Base-by-base conservation (phyloP, 345 rosid genomes). In the Aurinia saxatilis region DNA sequence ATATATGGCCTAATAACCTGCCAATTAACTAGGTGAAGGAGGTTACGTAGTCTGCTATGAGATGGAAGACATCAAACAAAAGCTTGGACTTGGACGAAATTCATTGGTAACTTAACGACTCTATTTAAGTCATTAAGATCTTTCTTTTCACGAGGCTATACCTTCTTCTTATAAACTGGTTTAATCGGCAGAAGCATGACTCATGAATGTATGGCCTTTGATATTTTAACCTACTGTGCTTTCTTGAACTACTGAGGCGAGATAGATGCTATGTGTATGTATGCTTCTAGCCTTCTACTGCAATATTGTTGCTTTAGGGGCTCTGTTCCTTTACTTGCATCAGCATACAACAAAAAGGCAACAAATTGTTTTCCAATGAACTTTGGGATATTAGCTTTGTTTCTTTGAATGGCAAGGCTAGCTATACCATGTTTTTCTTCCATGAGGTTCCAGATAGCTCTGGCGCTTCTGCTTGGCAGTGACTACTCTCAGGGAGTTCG, bases 31-130 rank as follows among this genome's bases (percentile, higher is more conserved):
- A 87, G 99, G 88, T 38, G 92, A 93, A 19, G 88, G 90, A 45
- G 96, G 99, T 63, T 75, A 86, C 60, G 79, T 86, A 58, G 81
- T 87, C 57, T 87, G 92, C 65, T 90, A 93, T 73, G 97, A 93
- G 74, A 93, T 93, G 97, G 81, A 73, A 25, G 96, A 90, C 73
- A 84, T 93, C 47, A 80, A 80, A 73, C 78, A 72, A 63, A 74
- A 84, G 75, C 91, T 93, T 67, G 99, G 99, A 11, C 81, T 79
- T 74, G 96, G 95, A 71, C 83, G 97, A 48, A 90, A 85, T 61
- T 93, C 97, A 8, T 67, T 93, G 90, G 99, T 85, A 84, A 78
- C 64, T 71, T 58, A 21, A 66, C 38, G 37, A 23, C 23, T 60
- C 17, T 73, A 53, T 49, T 59, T 59, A 21, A 23, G 12, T 31